phyloP scores from a whole-genome alignment of 352 stramenopile species.

The Vaucheria bursata region DNA sequence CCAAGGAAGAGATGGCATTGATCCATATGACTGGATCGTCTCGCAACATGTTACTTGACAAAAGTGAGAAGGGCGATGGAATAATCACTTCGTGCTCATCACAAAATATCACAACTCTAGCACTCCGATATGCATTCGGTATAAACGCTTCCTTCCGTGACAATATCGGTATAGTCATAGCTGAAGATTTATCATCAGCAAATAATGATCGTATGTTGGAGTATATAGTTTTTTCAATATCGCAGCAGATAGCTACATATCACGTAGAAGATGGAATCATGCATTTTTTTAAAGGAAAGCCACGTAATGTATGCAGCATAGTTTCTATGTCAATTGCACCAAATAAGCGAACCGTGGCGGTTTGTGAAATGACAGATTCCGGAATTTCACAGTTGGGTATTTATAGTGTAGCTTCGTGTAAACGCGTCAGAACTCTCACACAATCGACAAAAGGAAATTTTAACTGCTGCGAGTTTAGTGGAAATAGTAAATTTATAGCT shows the following conservation, averaged over 20 bases:
- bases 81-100: too few relatives aligned
- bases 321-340: slow-evolving; percentile 35
- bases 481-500: slow-evolving; percentile 39
- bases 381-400: slow-evolving; percentile 17
- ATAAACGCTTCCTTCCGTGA: slow-evolving; percentile 50
- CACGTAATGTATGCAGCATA: slow-evolving; percentile 42
- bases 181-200: slow-evolving; percentile 27
- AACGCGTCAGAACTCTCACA: slow-evolving; percentile 42
- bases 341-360: slow-evolving; percentile 46
- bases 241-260: slow-evolving; percentile 46
- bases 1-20: too few relatives aligned
- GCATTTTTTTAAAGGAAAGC: slow-evolving; percentile 31
- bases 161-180: slow-evolving; percentile 46
- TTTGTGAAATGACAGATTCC: slow-evolving; percentile 29
- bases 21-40: too few relatives aligned
- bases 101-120: neutral
- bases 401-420: slow-evolving; percentile 36
- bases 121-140: slow-evolving; percentile 56
- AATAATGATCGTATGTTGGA: slow-evolving; percentile 28
- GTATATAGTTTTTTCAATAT: slow-evolving; percentile 42
- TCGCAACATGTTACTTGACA: too few relatives aligned
- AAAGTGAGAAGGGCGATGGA: too few relatives aligned
- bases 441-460: slow-evolving; percentile 36
- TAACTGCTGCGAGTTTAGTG: slow-evolving; percentile 34
- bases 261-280: slow-evolving; percentile 47